Evolutionary conservation across 768 basidiomycete species (phyloP).

Genomic region (Mycena venus): DNA sequence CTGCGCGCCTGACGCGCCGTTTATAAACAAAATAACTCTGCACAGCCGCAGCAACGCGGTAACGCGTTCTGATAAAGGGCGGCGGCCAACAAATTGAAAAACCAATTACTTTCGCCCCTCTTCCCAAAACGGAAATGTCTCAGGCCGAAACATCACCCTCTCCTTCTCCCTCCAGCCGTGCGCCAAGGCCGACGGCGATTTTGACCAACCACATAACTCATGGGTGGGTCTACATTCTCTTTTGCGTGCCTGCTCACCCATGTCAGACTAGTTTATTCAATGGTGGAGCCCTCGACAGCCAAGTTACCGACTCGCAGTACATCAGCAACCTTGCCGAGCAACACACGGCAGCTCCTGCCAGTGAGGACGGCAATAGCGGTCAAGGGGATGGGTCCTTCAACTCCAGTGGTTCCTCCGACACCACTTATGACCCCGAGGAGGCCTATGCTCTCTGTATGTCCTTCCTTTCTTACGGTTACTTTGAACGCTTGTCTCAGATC

Average conservation of each 20-base stretch:
- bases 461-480: not conserved
- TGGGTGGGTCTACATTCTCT: not conserved
- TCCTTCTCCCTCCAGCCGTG: not conserved
- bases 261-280: not conserved
- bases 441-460: not conserved
- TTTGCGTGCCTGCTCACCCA: too few species aligned
- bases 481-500: not conserved
- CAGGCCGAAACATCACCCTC: not conserved
- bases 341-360: not conserved
- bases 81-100: not conserved
- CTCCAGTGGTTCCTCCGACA: not conserved
- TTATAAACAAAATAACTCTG: not conserved
- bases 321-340: not conserved
- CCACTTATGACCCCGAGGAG: not conserved
- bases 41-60: not conserved
- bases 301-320: not conserved
- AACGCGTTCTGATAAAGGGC: not conserved
- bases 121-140: slow-evolving; percentile 1
- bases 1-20: not conserved
- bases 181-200: not conserved
- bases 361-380: not conserved
- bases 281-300: slow-evolving; percentile 17
- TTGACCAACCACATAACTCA: not conserved
- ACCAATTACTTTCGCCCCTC: not conserved
- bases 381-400: not conserved